Percentiles rank a stretch among this genome's conserved stretches.
These are phyloP conservation scores for Luffa acutangula DNA, from an alignment of 306 rosid species.

Conservation along the genomic window DNA sequence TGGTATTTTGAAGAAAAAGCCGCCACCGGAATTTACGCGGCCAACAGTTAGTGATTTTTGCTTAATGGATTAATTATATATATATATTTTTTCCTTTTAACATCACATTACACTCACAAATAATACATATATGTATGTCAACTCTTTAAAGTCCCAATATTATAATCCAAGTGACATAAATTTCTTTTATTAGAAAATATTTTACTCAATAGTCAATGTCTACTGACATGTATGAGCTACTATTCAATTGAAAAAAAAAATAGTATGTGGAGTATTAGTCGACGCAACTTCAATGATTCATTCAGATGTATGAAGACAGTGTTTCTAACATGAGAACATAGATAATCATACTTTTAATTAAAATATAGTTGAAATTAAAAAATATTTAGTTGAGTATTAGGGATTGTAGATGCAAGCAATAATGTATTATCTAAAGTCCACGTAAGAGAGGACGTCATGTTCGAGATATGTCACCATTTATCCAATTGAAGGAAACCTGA, in stretches of 20 bases:
- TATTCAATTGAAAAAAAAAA: background rate
- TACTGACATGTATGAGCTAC: background rate
- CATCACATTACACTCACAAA: background rate
- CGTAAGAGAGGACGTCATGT: background rate
- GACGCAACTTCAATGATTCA: too few species aligned
- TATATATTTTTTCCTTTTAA: background rate
- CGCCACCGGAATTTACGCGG: constrained; percentile 20
- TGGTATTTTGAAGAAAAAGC: background rate
- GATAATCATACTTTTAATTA: background rate
- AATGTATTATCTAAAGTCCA: background rate
- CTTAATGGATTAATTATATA: background rate
- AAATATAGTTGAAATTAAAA: background rate
- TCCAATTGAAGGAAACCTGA: background rate
- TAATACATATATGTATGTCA: background rate
- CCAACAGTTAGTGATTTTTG: constrained; percentile 17
- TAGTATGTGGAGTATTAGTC: too few species aligned
- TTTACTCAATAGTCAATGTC: background rate
- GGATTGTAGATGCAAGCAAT: background rate
- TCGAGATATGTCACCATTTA: background rate
- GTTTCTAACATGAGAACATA: background rate
- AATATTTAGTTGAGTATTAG: background rate
- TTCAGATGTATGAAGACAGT: background rate
- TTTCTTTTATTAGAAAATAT: background rate
- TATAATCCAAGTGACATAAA: background rate
- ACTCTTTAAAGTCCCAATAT: background rate